Evolutionary conservation across 148 eudicot species (phyloP).

Genomic region (Cornus kousa): DNA sequence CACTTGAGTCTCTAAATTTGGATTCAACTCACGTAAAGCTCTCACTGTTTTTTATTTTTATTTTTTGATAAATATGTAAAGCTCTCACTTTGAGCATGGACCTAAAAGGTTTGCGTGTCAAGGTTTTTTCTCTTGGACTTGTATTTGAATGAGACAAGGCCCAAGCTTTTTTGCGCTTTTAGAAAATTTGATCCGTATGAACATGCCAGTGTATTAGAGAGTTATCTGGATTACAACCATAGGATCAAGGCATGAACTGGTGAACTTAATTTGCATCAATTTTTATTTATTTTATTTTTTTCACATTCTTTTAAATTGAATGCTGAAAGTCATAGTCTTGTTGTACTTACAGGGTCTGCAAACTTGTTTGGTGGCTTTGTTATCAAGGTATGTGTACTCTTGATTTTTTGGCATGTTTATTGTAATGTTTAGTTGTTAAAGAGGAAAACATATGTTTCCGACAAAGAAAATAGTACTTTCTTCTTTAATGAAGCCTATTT

Average conservation of each 20-base stretch:
- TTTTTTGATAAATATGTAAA: neutral
- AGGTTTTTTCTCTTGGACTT: neutral
- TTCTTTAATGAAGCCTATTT: neutral
- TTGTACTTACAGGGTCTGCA: constrained; percentile 77
- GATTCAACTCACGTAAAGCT: neutral
- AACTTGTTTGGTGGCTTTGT: constrained; percentile 87
- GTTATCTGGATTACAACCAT: neutral
- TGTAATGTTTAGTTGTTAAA: neutral
- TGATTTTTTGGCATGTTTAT: constrained; percentile 1
- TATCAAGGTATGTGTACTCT: constrained; percentile 65
- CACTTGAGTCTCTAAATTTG: neutral
- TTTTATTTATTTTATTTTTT: no score
- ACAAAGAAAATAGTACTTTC: neutral
- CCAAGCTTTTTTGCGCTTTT: neutral
- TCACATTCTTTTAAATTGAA: constrained; percentile 2
- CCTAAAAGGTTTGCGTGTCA: constrained; percentile 2
- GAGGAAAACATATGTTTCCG: neutral
- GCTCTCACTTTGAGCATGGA: neutral
- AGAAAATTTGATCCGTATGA: neutral
- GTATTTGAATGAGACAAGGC: neutral
- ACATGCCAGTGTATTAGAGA: neutral
- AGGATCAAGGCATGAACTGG: constrained; percentile 8
- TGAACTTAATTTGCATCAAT: neutral
- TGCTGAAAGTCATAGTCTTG: constrained; percentile 10
- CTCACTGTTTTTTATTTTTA: neutral